Evolutionary conservation across 1,139 yeast genomes (phyloP), one percentile per base, ranked within the genome.

Genomic region (Chernovozyma aurita): DNA sequence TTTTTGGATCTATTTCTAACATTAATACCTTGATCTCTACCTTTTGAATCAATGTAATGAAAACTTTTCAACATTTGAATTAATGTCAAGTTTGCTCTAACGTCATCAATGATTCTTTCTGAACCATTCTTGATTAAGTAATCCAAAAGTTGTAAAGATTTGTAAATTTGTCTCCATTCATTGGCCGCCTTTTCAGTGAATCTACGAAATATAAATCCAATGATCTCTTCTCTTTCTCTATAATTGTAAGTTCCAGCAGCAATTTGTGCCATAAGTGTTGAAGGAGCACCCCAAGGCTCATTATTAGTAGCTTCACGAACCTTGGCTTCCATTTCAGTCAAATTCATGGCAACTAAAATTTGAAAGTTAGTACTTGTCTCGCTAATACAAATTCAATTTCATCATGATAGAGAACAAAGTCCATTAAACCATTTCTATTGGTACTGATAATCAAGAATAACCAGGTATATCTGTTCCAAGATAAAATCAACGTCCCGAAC

Each of bases 281-380:
- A 76, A 2, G 95, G 80, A 3, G 97, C 95, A n/a, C 98, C 98
- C 99, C 99, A 92, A 2, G 98, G 98, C 61, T 92, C 99, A 57
- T 92, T 92, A 59, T 92, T 92, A 39, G 98, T 92, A 32, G 97
- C 97, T 60, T 92, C 97, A 44, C 98, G 80, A 16, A 88, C 98
- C 61, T 85, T 88, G 33, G 95, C 84, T 63, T 92, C 98, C 83
- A 86, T 88, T 47, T 87, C 97, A 11, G 96, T 86, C 60, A 86
- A 81, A 63, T 90, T 92, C 74, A 88, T 78, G 47, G 95, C 96
- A 29, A 87, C 73, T 65, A 45, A 8, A 18, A 24, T 26, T 28
- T 24, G 27, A n/a, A n/a, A 8, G 29, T 26, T 14, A 26, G 29
- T 26, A 16, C 24, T 26, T 29, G 36, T 13, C 30, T 11, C 27